A percentile compares a stretch with the other conserved stretches of the same genome.
Conservation (phyloP, 768 basidiomycete species). For the Lyophyllum shimeji region DNA sequence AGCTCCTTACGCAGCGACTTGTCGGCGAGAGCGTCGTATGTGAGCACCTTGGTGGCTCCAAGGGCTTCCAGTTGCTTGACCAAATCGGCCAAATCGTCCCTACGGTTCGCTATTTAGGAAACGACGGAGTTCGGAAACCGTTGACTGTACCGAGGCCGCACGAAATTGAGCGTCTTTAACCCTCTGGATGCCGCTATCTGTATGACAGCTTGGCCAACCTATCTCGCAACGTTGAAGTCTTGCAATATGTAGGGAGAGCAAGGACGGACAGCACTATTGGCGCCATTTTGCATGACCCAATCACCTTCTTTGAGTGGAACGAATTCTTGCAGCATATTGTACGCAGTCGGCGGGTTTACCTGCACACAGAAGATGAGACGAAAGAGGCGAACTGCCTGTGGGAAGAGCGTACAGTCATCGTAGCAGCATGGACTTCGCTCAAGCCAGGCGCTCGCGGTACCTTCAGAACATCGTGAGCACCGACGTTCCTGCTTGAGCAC, state of each 20-base stretch:
- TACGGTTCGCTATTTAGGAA: conserved; percentile 22
- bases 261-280: conserved; percentile 72
- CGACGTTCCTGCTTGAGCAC: conserved; percentile 56
- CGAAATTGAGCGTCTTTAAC: conserved; percentile 78
- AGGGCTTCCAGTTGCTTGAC: conserved; percentile 51
- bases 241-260: neutral
- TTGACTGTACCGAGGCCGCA: conserved; percentile 58
- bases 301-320: conserved; percentile 63
- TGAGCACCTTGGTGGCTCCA: conserved; percentile 76
- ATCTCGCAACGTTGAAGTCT: conserved; percentile 7
- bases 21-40: conserved; percentile 72
- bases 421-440: conserved; percentile 68
- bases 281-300: conserved; percentile 86
- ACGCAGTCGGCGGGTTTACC: conserved; percentile 85
- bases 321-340: conserved; percentile 78
- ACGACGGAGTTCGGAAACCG: conserved; percentile 9
- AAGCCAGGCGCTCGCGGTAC: conserved; percentile 49
- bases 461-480: conserved; percentile 55
- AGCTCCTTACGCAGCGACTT: conserved; percentile 52
- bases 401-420: conserved; percentile 55
- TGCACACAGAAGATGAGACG: conserved; percentile 20
- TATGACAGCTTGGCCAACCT: conserved; percentile 86
- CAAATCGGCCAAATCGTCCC: conserved; percentile 52
- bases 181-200: conserved; percentile 77
- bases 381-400: neutral